phyloP scores from a whole-genome alignment of 257 asterid genomes.

The Solanum habrochaites region DNA sequence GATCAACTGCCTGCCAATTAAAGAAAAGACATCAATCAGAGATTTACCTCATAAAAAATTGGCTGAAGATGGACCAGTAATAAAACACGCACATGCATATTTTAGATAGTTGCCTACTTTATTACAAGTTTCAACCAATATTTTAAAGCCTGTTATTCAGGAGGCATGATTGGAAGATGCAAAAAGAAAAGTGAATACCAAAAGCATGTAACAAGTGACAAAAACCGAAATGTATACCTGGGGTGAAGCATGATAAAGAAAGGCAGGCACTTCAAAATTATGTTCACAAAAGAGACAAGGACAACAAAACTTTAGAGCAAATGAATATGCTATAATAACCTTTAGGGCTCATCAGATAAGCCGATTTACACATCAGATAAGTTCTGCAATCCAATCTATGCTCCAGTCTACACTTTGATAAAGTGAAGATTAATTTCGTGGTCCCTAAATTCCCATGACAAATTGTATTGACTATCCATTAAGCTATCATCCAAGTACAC shows the following conservation, averaged over 20 bases:
- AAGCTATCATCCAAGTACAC: not conserved
- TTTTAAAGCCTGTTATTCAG: not conserved
- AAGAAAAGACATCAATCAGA: not conserved
- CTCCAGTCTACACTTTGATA: not conserved
- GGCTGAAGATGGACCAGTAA: not conserved
- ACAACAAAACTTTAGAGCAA: not conserved
- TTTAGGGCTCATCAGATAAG: not conserved
- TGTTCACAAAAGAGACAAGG: not conserved
- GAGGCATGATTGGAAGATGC: not conserved
- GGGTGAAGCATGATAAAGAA: not conserved
- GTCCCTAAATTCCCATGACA: not conserved
- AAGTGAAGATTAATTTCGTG: not conserved
- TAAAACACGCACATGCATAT: not conserved
- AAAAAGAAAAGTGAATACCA: not conserved
- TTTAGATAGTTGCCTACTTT: not conserved
- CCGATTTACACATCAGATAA: not conserved
- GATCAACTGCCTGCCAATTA: constrained; percentile 67
- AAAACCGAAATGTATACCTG: not conserved
- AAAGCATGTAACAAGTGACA: not conserved
- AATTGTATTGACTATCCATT: not conserved
- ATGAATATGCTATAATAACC: not conserved
- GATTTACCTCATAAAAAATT: not conserved
- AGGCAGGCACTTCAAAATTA: not conserved
- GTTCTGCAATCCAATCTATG: not conserved
- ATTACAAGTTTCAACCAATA: not conserved